These are phyloP conservation scores for Sclerotinia spermophila DNA, from an alignment of 2,329 filamentous ascomycete genomes.

Conservation along the genomic window DNA sequence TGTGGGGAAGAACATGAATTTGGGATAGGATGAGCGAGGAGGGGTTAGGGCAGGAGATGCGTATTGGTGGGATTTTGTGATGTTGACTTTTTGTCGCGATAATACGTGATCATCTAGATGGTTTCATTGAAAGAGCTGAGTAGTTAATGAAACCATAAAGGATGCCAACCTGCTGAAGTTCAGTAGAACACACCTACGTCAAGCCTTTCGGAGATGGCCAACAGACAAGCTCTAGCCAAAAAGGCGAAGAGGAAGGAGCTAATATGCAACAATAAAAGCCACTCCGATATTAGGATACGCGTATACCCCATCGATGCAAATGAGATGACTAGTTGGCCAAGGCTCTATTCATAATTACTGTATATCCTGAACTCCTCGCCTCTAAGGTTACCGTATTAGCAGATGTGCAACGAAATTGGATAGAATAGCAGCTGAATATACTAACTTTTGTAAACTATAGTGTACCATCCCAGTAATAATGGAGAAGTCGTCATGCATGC, in stretches of 20 bases:
- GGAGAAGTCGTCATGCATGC: neutral
- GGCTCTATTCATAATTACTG: neutral
- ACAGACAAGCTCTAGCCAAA: neutral
- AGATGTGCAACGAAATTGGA: neutral
- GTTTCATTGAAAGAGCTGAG: neutral
- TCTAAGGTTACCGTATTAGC: neutral
- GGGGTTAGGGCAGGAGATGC: neutral
- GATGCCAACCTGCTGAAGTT: neutral
- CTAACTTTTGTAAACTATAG: neutral
- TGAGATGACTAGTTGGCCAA: neutral
- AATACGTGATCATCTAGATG: neutral
- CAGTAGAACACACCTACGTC: neutral
- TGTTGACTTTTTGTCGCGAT: no score
- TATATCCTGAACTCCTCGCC: neutral
- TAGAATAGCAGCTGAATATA: neutral
- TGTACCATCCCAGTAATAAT: neutral
- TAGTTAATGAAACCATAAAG: neutral
- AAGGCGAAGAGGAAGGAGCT: neutral
- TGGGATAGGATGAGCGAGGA: slow-evolving; percentile 3
- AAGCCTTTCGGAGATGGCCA: neutral
- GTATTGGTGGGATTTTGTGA: neutral
- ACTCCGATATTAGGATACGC: neutral
- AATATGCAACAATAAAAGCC: no score
- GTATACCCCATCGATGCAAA: neutral
- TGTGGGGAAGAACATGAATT: slow-evolving; percentile 31